Conservation (phyloP, 331 rosid species). For the Quercus lobata region DNA sequence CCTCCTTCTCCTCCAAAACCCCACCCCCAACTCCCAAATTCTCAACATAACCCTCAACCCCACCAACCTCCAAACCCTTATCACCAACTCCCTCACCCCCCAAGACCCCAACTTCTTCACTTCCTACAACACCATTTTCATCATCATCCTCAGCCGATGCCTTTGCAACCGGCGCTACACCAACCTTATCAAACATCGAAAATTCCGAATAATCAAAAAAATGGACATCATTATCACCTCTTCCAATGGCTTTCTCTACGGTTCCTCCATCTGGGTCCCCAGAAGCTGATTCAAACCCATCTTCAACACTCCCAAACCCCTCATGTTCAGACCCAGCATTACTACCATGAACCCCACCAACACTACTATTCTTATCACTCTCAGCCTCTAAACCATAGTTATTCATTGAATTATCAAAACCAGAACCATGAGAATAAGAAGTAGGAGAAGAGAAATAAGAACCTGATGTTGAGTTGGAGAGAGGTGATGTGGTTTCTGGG, state of each 20-base stretch:
- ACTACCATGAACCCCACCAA: background rate
- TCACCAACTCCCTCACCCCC: slow-evolving; percentile 4
- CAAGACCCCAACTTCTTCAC: slow-evolving; percentile 10
- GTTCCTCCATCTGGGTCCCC: slow-evolving; percentile 19
- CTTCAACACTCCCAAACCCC: slow-evolving; percentile 64
- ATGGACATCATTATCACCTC: slow-evolving; percentile 10
- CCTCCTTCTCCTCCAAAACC: background rate
- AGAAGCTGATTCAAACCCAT: slow-evolving; percentile 41
- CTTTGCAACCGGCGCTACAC: slow-evolving; percentile 55
- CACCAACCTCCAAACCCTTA: slow-evolving; percentile 17
- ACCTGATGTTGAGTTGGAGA: slow-evolving; percentile 29
- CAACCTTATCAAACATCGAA: slow-evolving; percentile 14
- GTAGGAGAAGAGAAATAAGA: slow-evolving; percentile 20
- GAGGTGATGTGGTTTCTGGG: slow-evolving; percentile 1
- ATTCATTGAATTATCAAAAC: slow-evolving; percentile 3
- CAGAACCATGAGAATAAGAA: slow-evolving; percentile 24
- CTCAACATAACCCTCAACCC: slow-evolving; percentile 18
- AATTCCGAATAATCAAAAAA: slow-evolving; percentile 21
- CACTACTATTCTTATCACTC: background rate
- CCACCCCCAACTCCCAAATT: slow-evolving; percentile 17
- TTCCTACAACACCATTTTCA: slow-evolving; percentile 7
- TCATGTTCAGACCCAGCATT: slow-evolving; percentile 42
- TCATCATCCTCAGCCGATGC: slow-evolving; percentile 45
- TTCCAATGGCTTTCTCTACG: slow-evolving; percentile 8
- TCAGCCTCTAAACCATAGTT: slow-evolving; percentile 10